phyloP scores from a whole-genome alignment of 1,139 yeast genomes.

The Candida neerlandica region DNA sequence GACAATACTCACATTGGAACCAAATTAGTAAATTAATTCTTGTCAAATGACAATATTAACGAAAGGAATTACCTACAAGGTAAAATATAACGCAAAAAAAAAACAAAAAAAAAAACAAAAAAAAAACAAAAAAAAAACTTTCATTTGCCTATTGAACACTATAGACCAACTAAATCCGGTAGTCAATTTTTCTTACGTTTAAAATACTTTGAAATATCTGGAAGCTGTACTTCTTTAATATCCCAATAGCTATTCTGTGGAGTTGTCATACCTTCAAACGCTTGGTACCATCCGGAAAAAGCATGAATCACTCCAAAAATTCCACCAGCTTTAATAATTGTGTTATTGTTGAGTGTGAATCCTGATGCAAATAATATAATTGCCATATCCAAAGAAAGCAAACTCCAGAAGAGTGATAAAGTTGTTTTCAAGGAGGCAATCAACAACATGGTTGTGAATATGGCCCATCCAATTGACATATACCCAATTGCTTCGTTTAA shows the following conservation, averaged over 20 bases:
- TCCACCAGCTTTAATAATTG: slow-evolving; percentile 65
- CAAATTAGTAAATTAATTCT: no score
- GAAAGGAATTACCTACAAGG: no score
- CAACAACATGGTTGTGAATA: slow-evolving; percentile 60
- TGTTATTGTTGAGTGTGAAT: slow-evolving; percentile 46
- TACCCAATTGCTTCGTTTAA: slow-evolving; percentile 57
- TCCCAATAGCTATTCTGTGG: slow-evolving; percentile 30
- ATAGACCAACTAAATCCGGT: no score
- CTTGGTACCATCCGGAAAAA: slow-evolving; percentile 60
- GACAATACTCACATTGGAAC: no score
- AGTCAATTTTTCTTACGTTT: background rate
- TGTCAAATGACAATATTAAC: no score
- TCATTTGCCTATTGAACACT: no score
- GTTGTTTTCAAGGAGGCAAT: slow-evolving; percentile 65
- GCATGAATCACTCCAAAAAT: slow-evolving; percentile 63
- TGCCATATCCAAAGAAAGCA: slow-evolving; percentile 55
- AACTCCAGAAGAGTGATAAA: slow-evolving; percentile 56
- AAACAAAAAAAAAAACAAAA: no score
- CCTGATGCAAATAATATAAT: slow-evolving; percentile 60
- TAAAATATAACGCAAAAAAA: no score
- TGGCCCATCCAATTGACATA: slow-evolving; percentile 62
- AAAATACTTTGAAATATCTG: slow-evolving; percentile 8
- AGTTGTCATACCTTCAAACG: slow-evolving; percentile 34
- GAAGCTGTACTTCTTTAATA: slow-evolving; percentile 20
- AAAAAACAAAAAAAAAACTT: no score